These are phyloP conservation scores for Sedum album DNA, from an alignment of 164 flowering plant species.

Conservation along the genomic window DNA sequence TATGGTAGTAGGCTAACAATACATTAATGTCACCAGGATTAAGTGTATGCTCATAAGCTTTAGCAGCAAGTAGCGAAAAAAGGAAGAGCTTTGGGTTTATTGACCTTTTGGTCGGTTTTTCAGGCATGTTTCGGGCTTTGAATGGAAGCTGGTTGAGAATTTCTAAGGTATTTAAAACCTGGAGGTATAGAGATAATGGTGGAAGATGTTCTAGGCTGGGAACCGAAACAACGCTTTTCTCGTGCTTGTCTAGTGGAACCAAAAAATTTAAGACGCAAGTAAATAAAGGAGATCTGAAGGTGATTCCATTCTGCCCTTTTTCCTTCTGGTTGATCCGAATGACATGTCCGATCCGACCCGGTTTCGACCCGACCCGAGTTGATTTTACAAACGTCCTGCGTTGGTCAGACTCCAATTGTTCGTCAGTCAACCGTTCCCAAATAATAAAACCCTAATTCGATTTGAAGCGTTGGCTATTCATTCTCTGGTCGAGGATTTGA, in stretches of 20 bases:
- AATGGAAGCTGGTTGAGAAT: neutral
- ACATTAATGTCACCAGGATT: neutral
- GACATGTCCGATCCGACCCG: too few relatives aligned
- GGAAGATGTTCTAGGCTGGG: neutral
- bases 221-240: neutral
- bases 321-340: neutral
- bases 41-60: neutral
- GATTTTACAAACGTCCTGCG: too few relatives aligned
- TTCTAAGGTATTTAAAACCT: neutral
- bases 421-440: too few relatives aligned
- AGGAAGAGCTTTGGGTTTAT: neutral
- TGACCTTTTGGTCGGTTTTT: neutral
- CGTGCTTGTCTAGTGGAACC: neutral
- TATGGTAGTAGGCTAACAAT: neutral
- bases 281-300: neutral
- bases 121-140: conserved; percentile 2
- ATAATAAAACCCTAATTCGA: too few relatives aligned
- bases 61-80: neutral
- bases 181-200: neutral
- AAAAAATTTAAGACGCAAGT: neutral
- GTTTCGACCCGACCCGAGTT: too few relatives aligned
- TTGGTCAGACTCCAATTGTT: too few relatives aligned
- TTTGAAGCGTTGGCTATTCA: too few relatives aligned
- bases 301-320: neutral
- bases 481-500: too few relatives aligned